Base-by-base conservation (phyloP, 2,329 filamentous ascomycete genomes). In the Exophiala aquamarina region DNA sequence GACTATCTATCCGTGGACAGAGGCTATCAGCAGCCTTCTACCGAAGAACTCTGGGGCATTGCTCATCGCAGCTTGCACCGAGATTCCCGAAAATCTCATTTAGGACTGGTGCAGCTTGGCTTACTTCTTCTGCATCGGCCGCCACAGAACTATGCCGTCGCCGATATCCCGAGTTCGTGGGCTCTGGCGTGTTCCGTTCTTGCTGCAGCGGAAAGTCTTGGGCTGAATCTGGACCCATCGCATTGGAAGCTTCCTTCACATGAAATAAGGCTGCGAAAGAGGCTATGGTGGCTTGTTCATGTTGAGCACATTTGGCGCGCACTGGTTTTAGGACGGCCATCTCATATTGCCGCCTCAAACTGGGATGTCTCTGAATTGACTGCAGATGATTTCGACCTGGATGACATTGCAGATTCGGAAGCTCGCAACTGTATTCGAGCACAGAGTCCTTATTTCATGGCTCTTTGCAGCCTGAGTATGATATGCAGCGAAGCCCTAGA, bases 291-390 rank as follows among this genome's bases (percentile, higher is more conserved):
- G 90, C 89, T 88, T 2, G 69, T 95, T 42, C 94, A 93, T 65
- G 92, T 94, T 84, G 89, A 95, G 69, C 91, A 96, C 67, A 94
- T 88, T 66, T 95, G 89, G 89, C 88, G 87, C n/a, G 85, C 89
- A 2, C 74, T 95, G 17, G 84, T 93, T 20, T 87, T 94, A 61
- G 89, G 89, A 11, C 84, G 89, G 10, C 89, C 89, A 1, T 93
- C 89, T 4, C 89, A 94, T 57, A 82, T 84, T 46, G 79, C 79
- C 55, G 67, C 74, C 14, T 72, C 76, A 18, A 83, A 94, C 65
- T 95, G 89, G 89, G 89, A 84, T 2, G 89, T 94, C 4, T 64
- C 66, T 50, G 68, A 70, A 52, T 55, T 72, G 26, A 66, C 67
- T 23, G 61, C 65, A 41, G 63, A 70, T 49, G 69, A 72, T 55